phyloP scores from a whole-genome alignment of 2,329 filamentous ascomycete species.

The Aspergillus neotritici region DNA sequence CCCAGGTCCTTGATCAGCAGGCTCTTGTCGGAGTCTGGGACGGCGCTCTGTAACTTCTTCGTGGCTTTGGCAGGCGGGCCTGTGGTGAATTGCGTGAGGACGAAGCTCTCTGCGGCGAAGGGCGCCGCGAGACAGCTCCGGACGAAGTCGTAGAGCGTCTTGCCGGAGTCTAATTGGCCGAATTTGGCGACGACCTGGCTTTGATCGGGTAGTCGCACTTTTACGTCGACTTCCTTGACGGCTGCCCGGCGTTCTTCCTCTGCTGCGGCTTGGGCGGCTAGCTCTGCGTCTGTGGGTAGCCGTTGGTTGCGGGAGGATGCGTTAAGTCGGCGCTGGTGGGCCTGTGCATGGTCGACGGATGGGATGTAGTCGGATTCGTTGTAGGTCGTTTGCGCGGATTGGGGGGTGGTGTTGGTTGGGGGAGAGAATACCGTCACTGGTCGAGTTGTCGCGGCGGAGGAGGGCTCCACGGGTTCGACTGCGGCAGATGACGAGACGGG shows the following conservation, averaged over 20 bases:
- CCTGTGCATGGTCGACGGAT: constrained; percentile 75
- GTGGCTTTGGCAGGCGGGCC: constrained; percentile 11
- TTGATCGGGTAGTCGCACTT: constrained; percentile 83
- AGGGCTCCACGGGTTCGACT: constrained; percentile 18
- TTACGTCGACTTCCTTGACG: constrained; percentile 65
- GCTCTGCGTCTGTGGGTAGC: constrained; percentile 74
- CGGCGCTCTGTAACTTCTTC: constrained; percentile 21
- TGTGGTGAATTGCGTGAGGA: constrained; percentile 55
- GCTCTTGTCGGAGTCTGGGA: constrained; percentile 43
- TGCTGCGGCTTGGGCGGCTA: constrained; percentile 62
- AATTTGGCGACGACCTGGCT: constrained; percentile 70
- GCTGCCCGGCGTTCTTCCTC: constrained; percentile 61
- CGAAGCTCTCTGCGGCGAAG: constrained; percentile 59
- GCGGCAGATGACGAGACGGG: constrained; percentile 8
- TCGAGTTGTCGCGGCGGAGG: constrained; percentile 38
- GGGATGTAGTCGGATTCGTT: constrained; percentile 75
- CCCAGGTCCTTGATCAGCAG: constrained; percentile 66
- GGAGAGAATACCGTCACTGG: constrained; percentile 69
- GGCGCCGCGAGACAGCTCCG: constrained; percentile 60
- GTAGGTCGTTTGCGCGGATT: constrained; percentile 62
- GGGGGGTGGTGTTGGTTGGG: constrained; percentile 66
- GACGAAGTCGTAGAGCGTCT: constrained; percentile 69
- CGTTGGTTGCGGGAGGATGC: constrained; percentile 70
- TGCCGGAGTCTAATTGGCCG: constrained; percentile 61
- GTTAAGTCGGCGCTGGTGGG: constrained; percentile 71